Conservation (phyloP, 2,329 filamentous ascomycete genomes). For the Neospermospora avenae region DNA sequence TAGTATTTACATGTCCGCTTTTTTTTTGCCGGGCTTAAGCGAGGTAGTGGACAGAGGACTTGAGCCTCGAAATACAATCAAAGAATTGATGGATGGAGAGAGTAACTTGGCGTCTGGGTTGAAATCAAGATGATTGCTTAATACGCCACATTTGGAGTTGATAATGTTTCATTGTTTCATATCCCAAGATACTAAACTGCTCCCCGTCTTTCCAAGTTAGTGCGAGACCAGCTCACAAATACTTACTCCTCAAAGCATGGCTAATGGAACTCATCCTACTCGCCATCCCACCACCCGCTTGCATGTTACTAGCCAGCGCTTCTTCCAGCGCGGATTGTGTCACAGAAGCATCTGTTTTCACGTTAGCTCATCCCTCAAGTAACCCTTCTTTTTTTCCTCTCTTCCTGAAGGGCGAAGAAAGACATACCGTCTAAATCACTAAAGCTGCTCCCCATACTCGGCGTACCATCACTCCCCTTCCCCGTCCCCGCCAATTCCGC, state of each 20-base stretch:
- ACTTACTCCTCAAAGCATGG: slow-evolving; percentile 62
- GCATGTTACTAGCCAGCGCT: slow-evolving; percentile 69
- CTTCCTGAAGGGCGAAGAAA: background rate
- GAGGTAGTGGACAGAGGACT: too few relatives aligned
- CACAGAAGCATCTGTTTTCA: slow-evolving; percentile 62
- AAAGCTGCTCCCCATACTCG: slow-evolving; percentile 82
- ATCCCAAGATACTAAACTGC: too few relatives aligned
- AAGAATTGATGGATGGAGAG: too few relatives aligned
- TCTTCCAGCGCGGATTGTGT: slow-evolving; percentile 80
- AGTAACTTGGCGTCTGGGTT: too few relatives aligned
- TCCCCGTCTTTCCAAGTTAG: too few relatives aligned
- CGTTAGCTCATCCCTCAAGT: too few relatives aligned
- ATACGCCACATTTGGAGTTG: too few relatives aligned
- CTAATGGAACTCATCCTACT: slow-evolving; percentile 67
- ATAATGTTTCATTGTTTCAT: too few relatives aligned
- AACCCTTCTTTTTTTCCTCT: too few relatives aligned
- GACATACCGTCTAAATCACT: slow-evolving; percentile 73
- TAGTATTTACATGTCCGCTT: background rate
- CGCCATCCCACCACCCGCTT: slow-evolving; percentile 55
- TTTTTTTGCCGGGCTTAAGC: background rate
- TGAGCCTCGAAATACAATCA: too few relatives aligned
- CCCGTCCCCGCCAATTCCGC: slow-evolving; percentile 54
- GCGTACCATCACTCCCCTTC: slow-evolving; percentile 69
- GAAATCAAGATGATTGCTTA: too few relatives aligned
- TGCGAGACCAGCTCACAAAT: slow-evolving; percentile 33